Evolutionary conservation across 2,329 filamentous ascomycete species (phyloP).

Genomic region (Lecanicillium sp.): DNA sequence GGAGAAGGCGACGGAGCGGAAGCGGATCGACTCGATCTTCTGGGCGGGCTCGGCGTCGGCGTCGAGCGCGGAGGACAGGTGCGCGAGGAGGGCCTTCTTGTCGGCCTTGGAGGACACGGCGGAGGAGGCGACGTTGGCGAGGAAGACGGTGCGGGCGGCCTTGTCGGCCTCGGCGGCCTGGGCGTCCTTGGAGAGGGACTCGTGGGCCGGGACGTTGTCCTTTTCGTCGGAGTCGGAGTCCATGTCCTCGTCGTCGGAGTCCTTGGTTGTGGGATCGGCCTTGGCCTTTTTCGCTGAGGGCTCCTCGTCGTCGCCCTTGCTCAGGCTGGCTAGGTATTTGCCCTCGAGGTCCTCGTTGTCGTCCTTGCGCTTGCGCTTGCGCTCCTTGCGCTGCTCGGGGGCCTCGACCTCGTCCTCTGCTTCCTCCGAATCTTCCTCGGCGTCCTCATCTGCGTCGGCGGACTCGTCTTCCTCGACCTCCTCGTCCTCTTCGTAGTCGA

Average conservation of each 20-base stretch:
- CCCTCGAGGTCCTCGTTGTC: constrained; percentile 65
- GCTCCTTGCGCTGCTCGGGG: constrained; percentile 36
- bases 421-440: constrained; percentile 37
- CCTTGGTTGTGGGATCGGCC: constrained; percentile 27
- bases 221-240: constrained; percentile 35
- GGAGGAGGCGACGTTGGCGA: constrained; percentile 80
- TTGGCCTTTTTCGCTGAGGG: constrained; percentile 51
- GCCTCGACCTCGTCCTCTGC: constrained; percentile 32
- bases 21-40: constrained; percentile 85
- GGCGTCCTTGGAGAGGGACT: constrained; percentile 48
- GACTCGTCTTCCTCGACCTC: constrained; percentile 14
- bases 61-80: constrained; percentile 70
- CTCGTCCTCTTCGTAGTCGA: constrained; percentile 23
- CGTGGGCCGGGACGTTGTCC: constrained; percentile 46
- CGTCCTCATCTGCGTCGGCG: constrained; percentile 25
- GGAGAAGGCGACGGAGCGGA: constrained; percentile 86
- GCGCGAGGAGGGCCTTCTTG: constrained; percentile 69
- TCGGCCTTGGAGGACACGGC: constrained; percentile 77
- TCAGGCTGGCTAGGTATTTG: constrained; percentile 62
- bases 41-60: constrained; percentile 48
- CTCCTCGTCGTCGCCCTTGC: constrained; percentile 52
- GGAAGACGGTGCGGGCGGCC: constrained; percentile 82
- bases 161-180: constrained; percentile 68
- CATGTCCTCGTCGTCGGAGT: constrained; percentile 38
- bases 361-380: constrained; percentile 62